phyloP scores from a whole-genome alignment of 495 filamentous ascomycete genomes.

The Ascodesmis nigricans region DNA sequence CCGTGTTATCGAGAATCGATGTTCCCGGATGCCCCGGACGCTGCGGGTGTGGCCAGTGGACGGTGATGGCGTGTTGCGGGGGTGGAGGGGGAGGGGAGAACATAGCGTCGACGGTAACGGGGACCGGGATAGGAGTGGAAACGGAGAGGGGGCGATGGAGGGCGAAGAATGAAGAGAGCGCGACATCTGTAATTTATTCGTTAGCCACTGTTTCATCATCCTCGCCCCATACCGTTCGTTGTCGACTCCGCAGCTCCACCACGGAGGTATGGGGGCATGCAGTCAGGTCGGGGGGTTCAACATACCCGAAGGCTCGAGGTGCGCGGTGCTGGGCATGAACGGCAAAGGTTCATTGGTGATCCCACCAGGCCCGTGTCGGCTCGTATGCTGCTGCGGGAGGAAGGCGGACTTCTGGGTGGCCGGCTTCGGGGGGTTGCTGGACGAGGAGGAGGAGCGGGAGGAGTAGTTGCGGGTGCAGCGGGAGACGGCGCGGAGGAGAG shows the following conservation, averaged over 20 bases:
- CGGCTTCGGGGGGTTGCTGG: too few species aligned
- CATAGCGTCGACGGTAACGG: constrained; percentile 33
- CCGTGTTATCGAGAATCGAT: constrained; percentile 18
- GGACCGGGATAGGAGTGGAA: constrained; percentile 51
- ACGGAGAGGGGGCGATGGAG: constrained; percentile 85
- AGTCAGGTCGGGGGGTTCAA: not conserved
- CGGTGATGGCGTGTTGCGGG: constrained; percentile 33
- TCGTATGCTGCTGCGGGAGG: too few species aligned
- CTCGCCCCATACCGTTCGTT: constrained; percentile 23
- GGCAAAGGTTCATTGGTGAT: too few species aligned
- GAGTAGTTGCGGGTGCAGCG: too few species aligned
- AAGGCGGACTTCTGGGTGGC: too few species aligned
- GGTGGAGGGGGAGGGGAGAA: constrained; percentile 55
- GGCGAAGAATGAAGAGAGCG: constrained; percentile 81
- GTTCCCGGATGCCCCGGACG: constrained; percentile 19
- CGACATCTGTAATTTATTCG: constrained; percentile 38
- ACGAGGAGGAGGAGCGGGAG: too few species aligned
- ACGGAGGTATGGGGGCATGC: not conserved
- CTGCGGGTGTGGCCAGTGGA: constrained; percentile 4
- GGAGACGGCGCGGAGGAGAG: too few species aligned
- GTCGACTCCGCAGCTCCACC: constrained; percentile 23
- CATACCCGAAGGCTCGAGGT: constrained; percentile 15
- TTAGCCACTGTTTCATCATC: constrained; percentile 12
- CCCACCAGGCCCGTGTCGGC: too few species aligned
- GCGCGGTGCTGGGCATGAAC: constrained; percentile 17